Conservation (phyloP, 345 rosid genomes). For the Cardamine chenopodiifolia region DNA sequence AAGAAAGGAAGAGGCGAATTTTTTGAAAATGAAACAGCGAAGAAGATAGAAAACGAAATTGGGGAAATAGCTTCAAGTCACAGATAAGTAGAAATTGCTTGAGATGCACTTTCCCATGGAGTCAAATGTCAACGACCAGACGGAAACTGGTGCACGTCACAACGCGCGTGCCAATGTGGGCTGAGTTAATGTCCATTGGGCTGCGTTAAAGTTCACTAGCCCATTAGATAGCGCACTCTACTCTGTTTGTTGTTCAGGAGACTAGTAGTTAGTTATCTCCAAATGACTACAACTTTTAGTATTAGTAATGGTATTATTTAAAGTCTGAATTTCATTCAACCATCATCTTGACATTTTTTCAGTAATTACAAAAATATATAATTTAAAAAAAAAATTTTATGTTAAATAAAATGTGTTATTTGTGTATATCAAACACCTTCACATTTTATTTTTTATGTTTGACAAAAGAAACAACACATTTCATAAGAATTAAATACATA, state of each 20-base stretch:
- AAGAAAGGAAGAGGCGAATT: conserved; percentile 36
- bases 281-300: too few species aligned
- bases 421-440: background rate
- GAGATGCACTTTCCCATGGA: conserved; percentile 11
- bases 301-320: too few species aligned
- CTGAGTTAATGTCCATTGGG: conserved; percentile 6
- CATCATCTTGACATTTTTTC: background rate
- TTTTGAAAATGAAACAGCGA: conserved; percentile 41
- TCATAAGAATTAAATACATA: background rate
- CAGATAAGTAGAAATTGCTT: conserved; percentile 47
- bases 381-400: too few species aligned
- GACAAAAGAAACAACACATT: background rate
- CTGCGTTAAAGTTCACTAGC: background rate
- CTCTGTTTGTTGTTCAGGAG: background rate
- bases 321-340: too few species aligned
- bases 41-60: conserved; percentile 46
- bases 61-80: conserved; percentile 72
- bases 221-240: background rate
- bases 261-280: background rate
- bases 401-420: background rate
- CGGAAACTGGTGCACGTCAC: background rate
- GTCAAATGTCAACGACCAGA: conserved; percentile 16
- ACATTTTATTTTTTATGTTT: background rate
- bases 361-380: background rate
- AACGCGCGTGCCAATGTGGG: background rate